Percentiles rank a stretch among this genome's conserved stretches.
phyloP scores from a whole-genome alignment of 2,329 filamentous ascomycete species.

The Magnaporthiopsis incrustans region DNA sequence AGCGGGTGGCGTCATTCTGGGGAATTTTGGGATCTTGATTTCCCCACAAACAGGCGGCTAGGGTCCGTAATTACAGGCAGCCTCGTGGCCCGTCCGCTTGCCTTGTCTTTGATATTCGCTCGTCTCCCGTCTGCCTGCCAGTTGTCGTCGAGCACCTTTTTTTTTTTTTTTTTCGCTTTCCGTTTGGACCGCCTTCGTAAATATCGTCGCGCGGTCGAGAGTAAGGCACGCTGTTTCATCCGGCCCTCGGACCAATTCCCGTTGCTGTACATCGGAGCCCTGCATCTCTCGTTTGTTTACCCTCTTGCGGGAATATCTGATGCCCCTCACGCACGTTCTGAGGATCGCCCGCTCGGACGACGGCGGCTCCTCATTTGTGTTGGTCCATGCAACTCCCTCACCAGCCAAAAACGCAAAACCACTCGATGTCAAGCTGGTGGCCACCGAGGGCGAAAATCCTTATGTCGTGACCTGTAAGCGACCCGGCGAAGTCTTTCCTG shows the following conservation, averaged over 20 bases:
- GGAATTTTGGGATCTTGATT: neutral
- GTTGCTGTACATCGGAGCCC: too few species aligned
- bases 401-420: constrained; percentile 23
- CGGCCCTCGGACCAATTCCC: neutral
- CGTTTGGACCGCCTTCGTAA: neutral
- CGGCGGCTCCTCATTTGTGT: constrained; percentile 43
- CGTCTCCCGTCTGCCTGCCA: neutral
- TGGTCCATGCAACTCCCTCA: constrained; percentile 50
- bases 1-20: neutral
- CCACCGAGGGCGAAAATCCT: constrained; percentile 57
- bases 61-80: neutral
- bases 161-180: neutral
- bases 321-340: constrained; percentile 33
- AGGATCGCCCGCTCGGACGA: constrained; percentile 48
- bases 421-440: constrained; percentile 59
- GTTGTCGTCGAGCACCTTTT: neutral
- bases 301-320: neutral
- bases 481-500: neutral
- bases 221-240: neutral
- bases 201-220: neutral
- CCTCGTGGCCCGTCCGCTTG: neutral
- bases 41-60: neutral
- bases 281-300: neutral
- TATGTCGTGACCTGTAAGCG: constrained; percentile 51
- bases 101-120: neutral